These are phyloP conservation scores for Bullera alba DNA, from an alignment of 768 basidiomycete genomes.

Conservation along the genomic window DNA sequence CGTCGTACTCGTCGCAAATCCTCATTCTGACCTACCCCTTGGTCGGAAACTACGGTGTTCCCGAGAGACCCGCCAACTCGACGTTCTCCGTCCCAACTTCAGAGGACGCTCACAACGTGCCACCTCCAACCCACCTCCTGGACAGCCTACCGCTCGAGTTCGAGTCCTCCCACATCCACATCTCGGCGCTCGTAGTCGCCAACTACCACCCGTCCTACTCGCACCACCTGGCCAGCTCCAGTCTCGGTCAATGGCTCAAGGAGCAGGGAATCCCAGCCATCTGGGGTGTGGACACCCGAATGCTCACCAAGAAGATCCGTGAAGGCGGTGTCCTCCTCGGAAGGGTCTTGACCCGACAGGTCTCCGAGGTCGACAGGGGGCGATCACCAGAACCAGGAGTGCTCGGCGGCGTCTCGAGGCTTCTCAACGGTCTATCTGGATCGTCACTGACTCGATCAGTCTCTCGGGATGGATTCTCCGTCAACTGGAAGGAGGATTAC, in stretches of 20 bases:
- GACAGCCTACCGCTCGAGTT: constrained; percentile 57
- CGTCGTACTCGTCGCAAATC: constrained; percentile 97
- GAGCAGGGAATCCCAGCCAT: constrained; percentile 91
- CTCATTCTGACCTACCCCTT: constrained; percentile 95
- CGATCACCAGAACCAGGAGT: constrained; percentile 33
- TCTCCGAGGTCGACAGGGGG: constrained; percentile 44
- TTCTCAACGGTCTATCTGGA: constrained; percentile 35
- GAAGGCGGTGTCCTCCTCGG: constrained; percentile 92
- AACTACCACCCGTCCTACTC: constrained; percentile 82
- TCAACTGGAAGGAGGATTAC: constrained; percentile 74
- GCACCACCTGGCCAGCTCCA: constrained; percentile 85
- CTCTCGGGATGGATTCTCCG: constrained; percentile 45
- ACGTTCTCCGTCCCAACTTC: constrained; percentile 28
- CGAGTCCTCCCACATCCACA: constrained; percentile 90
- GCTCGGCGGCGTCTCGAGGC: constrained; percentile 32
- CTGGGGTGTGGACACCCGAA: constrained; percentile 92
- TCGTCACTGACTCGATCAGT: constrained; percentile 26
- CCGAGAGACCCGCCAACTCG: constrained; percentile 53
- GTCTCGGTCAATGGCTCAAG: constrained; percentile 84
- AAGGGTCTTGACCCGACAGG: constrained; percentile 64
- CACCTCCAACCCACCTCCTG: constrained; percentile 39
- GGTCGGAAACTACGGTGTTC: constrained; percentile 96
- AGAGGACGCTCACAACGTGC: constrained; percentile 42
- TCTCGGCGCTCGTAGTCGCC: constrained; percentile 83
- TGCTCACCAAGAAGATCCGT: constrained; percentile 89